Evolutionary conservation across 495 filamentous ascomycete genomes (phyloP), one percentile per base, ranked within the genome.

Genomic region (Tuber brumale): DNA sequence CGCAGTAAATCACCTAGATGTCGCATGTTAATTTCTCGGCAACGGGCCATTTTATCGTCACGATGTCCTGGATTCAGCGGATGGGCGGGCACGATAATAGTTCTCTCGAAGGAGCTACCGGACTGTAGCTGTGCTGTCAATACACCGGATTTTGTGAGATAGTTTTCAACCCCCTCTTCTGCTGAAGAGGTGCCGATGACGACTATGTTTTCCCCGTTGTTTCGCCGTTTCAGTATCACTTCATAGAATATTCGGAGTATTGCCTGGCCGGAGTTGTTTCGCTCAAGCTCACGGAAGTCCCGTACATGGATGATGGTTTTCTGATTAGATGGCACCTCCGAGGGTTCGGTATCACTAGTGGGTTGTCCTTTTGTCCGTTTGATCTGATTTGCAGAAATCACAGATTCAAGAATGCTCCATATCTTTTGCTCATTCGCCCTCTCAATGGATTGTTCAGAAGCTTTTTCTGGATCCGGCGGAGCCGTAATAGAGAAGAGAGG

Each of bases 251-350:
- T 88, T 39, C 81, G 82, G 7, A 97, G 82, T 37, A 95, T 86
- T 43, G 85, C 86, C 1, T 87, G 82, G n/a, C 92, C 91, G 31
- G 90, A 87, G 14, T 86, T 81, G 1, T 91, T 90, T 72, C 85
- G 85, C 78, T 87, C 88, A 19, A 97, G 86, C 69, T 95, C 92
- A 41, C 89, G 89, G 80, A 93, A 93, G 81, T 97, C 94, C 79
- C 91, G 89, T 16, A 98, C 84, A 71, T 94, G 91, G 14, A 99
- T 85, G 75, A 97, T 93, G n/a, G 87, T 82, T 46, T 74, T 76
- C 72, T 35, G 31, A 69, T 69, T 57, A 66, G 43, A 19, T 23
- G 37, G 44, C 18, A 27, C 45, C 23, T 78, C n/a, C 71, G 72
- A 61, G 75, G 74, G n/a, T 80, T 78, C 37, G 44, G 48, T 31